phyloP scores from a whole-genome alignment of 2,329 filamentous ascomycete species.

The Apiospora hydei region DNA sequence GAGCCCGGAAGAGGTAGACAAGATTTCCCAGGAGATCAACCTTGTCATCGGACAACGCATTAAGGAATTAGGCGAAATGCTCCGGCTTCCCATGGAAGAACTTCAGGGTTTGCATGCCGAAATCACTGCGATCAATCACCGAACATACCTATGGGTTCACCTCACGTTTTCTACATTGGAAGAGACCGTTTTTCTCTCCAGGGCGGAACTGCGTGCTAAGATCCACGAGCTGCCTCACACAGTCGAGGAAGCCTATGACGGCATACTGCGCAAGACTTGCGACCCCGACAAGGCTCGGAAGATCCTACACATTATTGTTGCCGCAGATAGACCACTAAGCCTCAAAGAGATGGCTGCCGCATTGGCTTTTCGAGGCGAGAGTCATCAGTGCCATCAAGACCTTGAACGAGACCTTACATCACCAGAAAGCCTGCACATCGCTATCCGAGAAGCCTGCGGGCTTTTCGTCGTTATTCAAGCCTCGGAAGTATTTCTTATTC shows the following conservation, averaged over 20 bases:
- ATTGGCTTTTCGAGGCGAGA: conserved; percentile 32
- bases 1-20: conserved; percentile 36
- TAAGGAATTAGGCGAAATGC: conserved; percentile 24
- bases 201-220: conserved; percentile 25
- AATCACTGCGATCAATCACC: too few relatives aligned
- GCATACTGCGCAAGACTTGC: conserved; percentile 42
- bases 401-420: conserved; percentile 46
- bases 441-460: conserved; percentile 29
- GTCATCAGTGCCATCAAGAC: conserved; percentile 50
- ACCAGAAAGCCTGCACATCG: neutral
- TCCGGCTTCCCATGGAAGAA: too few relatives aligned
- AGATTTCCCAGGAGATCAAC: conserved; percentile 42
- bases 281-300: conserved; percentile 37
- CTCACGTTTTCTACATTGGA: conserved; percentile 34
- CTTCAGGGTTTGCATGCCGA: too few relatives aligned
- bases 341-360: conserved; percentile 44
- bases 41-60: conserved; percentile 34
- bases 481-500: conserved; percentile 28
- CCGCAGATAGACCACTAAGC: conserved; percentile 42
- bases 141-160: conserved; percentile 38
- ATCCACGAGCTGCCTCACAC: conserved; percentile 35
- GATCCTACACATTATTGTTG: conserved; percentile 46
- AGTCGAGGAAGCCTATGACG: conserved; percentile 44
- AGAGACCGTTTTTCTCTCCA: conserved; percentile 28
- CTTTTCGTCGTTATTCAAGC: conserved; percentile 30